Conservation (phyloP, 1,284 basidiomycete species). For the Tilletia indica region DNA sequence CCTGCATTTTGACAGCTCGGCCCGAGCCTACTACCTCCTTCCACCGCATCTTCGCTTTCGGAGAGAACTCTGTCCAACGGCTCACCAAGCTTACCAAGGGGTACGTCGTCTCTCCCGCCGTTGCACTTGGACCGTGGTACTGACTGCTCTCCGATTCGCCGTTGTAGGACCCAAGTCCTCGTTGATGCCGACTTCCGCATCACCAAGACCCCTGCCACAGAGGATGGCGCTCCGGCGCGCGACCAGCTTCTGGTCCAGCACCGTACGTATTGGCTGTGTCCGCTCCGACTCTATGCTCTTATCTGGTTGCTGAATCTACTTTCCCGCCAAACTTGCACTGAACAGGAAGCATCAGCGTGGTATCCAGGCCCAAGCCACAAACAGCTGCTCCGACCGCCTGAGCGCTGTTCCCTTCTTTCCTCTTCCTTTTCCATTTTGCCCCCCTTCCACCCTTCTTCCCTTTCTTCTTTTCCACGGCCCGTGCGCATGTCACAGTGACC, state of each 20-base stretch:
- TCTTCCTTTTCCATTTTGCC: no score
- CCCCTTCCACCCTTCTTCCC: no score
- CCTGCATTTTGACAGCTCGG: background rate
- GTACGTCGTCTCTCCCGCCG: conserved; percentile 20
- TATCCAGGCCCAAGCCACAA: conserved; percentile 34
- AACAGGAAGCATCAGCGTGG: conserved; percentile 41
- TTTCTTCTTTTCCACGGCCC: background rate
- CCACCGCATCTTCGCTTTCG: conserved; percentile 50
- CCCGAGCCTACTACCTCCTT: conserved; percentile 35
- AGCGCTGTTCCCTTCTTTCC: background rate
- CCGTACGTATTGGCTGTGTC: conserved; percentile 30
- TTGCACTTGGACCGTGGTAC: background rate
- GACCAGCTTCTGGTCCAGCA: conserved; percentile 41
- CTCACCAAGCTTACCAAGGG: conserved; percentile 47
- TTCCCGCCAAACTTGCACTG: background rate
- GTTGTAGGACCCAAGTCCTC: conserved; percentile 36
- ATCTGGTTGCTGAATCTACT: background rate
- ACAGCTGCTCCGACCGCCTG: background rate
- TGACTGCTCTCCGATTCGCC: background rate
- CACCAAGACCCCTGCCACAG: conserved; percentile 31
- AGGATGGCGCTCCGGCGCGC: conserved; percentile 29
- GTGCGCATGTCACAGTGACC: no score
- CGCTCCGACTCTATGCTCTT: background rate
- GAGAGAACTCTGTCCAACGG: conserved; percentile 39
- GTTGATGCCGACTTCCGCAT: conserved; percentile 53